Evolutionary conservation across 805 yeast species (phyloP), one percentile per base, ranked within the genome.

Genomic region (Candida wancherniae): DNA sequence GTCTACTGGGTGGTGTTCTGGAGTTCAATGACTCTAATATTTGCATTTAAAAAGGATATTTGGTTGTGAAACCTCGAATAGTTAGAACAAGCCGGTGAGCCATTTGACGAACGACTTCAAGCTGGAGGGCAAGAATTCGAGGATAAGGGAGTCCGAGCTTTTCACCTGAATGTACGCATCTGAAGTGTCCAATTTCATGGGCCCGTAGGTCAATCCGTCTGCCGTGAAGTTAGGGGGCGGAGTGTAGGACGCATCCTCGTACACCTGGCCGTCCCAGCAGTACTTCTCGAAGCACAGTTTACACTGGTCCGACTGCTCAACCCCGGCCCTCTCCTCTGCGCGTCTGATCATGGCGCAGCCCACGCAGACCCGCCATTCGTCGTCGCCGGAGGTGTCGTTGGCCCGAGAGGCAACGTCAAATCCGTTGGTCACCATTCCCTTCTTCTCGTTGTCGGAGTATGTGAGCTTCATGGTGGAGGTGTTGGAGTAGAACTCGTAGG

Each of bases 401-500:
- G 8, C 11, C 22, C 28, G 21, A 17, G 88, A 67, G 9, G 80
- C 72, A 9, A 73, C 69, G 45, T 82, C 84, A 51, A 75, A 82
- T 7, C 95, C 95, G 53, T 86, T 86, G 44, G 66, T 56, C 34
- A 85, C 72, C 67, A 85, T 71, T 0, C 69, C 63, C 24, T 63
- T 55, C 43, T 76, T 73, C 45, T 80, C 84, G 1, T 65, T 66
- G 26, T 70, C 71, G 2, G 65, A 57, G 50, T 83, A 85, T 3
- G 73, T 58, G 65, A 85, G 60, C 55, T 81, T 67, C 55, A 69
- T 75, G 5, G 94, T 83, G 2, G 85, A 75, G n/a, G 82, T 73
- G 55, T 85, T 86, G 19, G 90, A 71, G 49, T 63, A 60, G 50
- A 54, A 79, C 16, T 80, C 64, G 53, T 73, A 78, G 20, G 84